These are phyloP conservation scores for Penicillium alfredii DNA, from an alignment of 495 filamentous ascomycete species.

Conservation along the genomic window DNA sequence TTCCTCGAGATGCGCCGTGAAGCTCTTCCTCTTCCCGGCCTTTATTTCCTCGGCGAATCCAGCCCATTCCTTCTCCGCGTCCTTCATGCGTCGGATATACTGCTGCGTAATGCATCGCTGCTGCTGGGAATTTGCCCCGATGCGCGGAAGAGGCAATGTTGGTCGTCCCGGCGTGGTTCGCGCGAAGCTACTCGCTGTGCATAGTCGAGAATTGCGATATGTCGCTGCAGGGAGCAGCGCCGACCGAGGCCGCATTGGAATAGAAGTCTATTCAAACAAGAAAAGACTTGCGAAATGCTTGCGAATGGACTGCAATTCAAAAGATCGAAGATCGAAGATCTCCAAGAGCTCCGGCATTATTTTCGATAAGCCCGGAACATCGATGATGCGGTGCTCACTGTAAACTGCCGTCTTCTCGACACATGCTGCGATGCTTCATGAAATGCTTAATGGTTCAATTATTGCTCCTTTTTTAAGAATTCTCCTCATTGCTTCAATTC, in stretches of 20 bases:
- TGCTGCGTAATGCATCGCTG: conserved; percentile 45
- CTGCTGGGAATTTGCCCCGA: conserved; percentile 15
- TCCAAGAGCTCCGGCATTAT: conserved; percentile 18
- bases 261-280: conserved; percentile 3
- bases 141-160: conserved; percentile 1
- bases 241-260: conserved; percentile 28
- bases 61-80: conserved; percentile 54
- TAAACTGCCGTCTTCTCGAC: no score
- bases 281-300: conserved; percentile 4
- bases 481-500: no score
- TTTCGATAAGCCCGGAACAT: conserved; percentile 25
- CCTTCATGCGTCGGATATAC: conserved; percentile 45
- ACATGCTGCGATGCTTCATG: no score
- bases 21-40: conserved; percentile 54
- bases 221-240: conserved; percentile 21
- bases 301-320: conserved; percentile 7
- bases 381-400: conserved; percentile 14
- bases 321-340: conserved; percentile 7
- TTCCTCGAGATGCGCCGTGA: conserved; percentile 67
- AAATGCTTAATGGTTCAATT: no score
- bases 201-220: conserved; percentile 13
- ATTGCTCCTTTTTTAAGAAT: no score
- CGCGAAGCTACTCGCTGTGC: no score
- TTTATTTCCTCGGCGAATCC: conserved; percentile 50
- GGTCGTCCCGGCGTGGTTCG: no score